Conservation (phyloP, 208 protist genomes). For the Leishmania turanica region DNA sequence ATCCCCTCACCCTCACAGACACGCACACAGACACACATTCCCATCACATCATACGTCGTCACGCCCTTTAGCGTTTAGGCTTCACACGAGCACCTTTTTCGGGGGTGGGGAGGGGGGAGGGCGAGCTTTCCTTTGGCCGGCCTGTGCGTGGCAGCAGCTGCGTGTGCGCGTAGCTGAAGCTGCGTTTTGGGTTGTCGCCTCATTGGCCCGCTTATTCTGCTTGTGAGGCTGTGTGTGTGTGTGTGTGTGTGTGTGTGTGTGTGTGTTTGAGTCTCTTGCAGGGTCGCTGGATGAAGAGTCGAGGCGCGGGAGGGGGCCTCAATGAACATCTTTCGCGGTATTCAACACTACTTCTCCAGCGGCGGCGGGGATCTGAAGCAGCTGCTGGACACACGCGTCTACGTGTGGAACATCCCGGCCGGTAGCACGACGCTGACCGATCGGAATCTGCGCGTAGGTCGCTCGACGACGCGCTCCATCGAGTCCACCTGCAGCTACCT, state of each 20-base stretch:
- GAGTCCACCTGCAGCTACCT: conserved; percentile 46
- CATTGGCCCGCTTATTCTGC: background rate
- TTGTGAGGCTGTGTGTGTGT: too few relatives aligned
- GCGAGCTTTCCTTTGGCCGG: too few relatives aligned
- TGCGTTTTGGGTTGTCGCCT: background rate
- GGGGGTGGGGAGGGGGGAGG: too few relatives aligned
- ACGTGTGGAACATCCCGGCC: conserved; percentile 78
- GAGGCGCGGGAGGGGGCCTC: background rate
- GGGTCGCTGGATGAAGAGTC: background rate
- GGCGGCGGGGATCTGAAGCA: conserved; percentile 39
- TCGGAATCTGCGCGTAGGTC: conserved; percentile 45
- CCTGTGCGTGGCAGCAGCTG: background rate
- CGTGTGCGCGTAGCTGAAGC: background rate
- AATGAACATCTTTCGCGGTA: conserved; percentile 52
- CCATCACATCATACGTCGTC: background rate
- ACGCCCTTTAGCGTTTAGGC: background rate
- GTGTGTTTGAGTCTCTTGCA: too few relatives aligned
- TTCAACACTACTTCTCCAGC: conserved; percentile 41
- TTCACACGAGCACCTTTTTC: background rate
- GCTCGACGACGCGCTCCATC: conserved; percentile 50
- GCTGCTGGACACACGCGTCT: conserved; percentile 69
- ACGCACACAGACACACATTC: too few relatives aligned
- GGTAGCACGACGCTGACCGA: conserved; percentile 50
- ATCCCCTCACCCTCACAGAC: background rate
- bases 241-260: too few relatives aligned